Conservation (phyloP, 2,329 filamentous ascomycete species). For the Pseudogymnoascus sp. region DNA sequence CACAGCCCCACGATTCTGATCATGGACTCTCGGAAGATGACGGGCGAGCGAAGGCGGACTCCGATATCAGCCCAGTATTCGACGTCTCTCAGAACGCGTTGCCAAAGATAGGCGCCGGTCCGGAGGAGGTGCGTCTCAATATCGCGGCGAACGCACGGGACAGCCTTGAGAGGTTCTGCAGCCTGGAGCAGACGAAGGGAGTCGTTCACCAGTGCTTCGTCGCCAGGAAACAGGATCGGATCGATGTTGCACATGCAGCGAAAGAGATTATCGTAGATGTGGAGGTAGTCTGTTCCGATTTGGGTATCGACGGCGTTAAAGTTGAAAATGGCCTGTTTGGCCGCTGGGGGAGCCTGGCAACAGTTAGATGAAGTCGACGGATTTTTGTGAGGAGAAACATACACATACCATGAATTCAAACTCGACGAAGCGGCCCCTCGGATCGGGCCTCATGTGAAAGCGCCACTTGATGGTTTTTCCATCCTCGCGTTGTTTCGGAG, state of each 20-base stretch:
- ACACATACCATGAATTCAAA: slow-evolving; percentile 25
- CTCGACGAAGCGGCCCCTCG: slow-evolving; percentile 17
- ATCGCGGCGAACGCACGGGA: slow-evolving; percentile 16
- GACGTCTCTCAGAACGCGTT: slow-evolving; percentile 16
- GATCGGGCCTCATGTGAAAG: slow-evolving; percentile 21
- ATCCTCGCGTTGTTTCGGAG: slow-evolving; percentile 14
- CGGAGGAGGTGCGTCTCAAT: slow-evolving; percentile 25
- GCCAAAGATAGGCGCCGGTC: slow-evolving; percentile 22
- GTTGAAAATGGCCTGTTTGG: slow-evolving; percentile 8
- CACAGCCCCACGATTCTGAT: slow-evolving; percentile 23
- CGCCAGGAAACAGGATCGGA: slow-evolving; percentile 14
- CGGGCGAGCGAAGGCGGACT: slow-evolving; percentile 20
- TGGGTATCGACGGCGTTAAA: slow-evolving; percentile 14
- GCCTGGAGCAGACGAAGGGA: slow-evolving; percentile 20
- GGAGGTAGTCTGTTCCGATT: slow-evolving; percentile 12
- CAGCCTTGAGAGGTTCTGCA: slow-evolving; percentile 18
- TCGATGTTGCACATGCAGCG: slow-evolving; percentile 20
- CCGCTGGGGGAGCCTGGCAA: slow-evolving; percentile 4
- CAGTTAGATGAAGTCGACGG: neutral
- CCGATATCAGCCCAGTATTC: slow-evolving; percentile 24
- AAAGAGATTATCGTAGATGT: slow-evolving; percentile 27
- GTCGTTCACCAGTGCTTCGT: slow-evolving; percentile 19
- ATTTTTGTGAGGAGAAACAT: slow-evolving; percentile 13
- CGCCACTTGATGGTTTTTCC: slow-evolving; percentile 19
- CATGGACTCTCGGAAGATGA: slow-evolving; percentile 27